A percentile compares a stretch with the other conserved stretches of the same genome.
These are phyloP conservation scores for Pseudoturritis turrita DNA, from an alignment of 345 rosid species.

Conservation along the genomic window DNA sequence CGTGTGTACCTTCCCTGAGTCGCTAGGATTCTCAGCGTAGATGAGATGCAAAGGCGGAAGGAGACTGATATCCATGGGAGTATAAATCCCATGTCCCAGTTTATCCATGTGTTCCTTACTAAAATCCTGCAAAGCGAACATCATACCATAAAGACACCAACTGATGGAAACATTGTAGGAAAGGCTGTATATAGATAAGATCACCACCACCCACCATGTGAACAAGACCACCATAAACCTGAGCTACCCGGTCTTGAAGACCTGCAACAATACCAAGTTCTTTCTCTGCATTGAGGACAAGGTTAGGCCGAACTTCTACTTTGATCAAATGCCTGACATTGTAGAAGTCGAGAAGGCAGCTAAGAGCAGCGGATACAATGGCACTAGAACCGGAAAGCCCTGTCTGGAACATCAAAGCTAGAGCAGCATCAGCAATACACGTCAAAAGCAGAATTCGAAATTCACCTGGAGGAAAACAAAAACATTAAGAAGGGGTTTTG, in stretches of 20 bases:
- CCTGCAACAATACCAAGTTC: conserved; percentile 97
- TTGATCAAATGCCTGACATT: conserved; percentile 69
- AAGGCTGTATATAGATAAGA: background rate
- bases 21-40: conserved; percentile 95
- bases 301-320: conserved; percentile 68
- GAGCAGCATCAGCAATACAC: conserved; percentile 13
- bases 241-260: conserved; percentile 96
- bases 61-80: conserved; percentile 69
- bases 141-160: background rate
- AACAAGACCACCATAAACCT: conserved; percentile 92
- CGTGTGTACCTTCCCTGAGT: conserved; percentile 88
- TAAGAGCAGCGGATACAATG: conserved; percentile 84
- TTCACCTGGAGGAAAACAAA: background rate
- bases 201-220: conserved; percentile 54
- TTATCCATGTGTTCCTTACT: conserved; percentile 73
- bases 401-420: conserved; percentile 48
- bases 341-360: conserved; percentile 90
- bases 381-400: conserved; percentile 99
- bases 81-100: conserved; percentile 79
- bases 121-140: conserved; percentile 55
- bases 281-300: conserved; percentile 72
- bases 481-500: background rate
- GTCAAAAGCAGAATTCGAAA: background rate
- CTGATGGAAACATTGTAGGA: background rate
- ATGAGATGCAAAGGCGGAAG: conserved; percentile 86